These are phyloP conservation scores for Geotrichum candidum DNA, from an alignment of 1,139 yeast genomes.

Conservation along the genomic window DNA sequence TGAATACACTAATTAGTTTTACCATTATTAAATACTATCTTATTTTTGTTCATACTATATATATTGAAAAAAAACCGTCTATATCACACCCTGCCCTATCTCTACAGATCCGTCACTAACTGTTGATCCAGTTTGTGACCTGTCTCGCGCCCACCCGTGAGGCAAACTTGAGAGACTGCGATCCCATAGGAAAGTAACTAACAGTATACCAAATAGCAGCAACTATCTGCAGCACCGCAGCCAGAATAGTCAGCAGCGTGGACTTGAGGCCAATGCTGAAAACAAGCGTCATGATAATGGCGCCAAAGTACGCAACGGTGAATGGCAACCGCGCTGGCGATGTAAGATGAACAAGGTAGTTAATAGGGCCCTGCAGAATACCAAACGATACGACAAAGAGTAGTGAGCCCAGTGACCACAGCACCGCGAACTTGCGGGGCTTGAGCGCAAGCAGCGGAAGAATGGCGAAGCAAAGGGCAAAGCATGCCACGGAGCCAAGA, in stretches of 20 bases:
- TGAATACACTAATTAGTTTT: background rate
- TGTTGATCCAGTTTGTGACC: conserved; percentile 41
- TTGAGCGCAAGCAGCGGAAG: conserved; percentile 85
- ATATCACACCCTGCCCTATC: background rate
- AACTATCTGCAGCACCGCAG: conserved; percentile 69
- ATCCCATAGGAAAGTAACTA: conserved; percentile 94
- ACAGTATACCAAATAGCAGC: conserved; percentile 85
- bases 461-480: conserved; percentile 71
- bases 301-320: conserved; percentile 69
- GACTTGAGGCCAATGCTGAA: conserved; percentile 52
- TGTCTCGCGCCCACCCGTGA: conserved; percentile 75
- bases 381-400: conserved; percentile 87
- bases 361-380: conserved; percentile 82
- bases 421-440: conserved; percentile 79
- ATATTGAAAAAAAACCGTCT: background rate
- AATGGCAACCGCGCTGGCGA: conserved; percentile 75
- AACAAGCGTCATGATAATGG: conserved; percentile 61
- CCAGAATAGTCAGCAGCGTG: conserved; percentile 68
- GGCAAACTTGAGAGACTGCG: conserved; percentile 77
- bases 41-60: background rate
- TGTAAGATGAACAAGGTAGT: conserved; percentile 65
- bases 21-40: background rate
- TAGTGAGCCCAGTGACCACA: conserved; percentile 88
- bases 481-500: conserved; percentile 70
- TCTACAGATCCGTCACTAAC: conserved; percentile 19